phyloP scores from a whole-genome alignment of 75 land plant species.

The Selaginella tamariscina region DNA sequence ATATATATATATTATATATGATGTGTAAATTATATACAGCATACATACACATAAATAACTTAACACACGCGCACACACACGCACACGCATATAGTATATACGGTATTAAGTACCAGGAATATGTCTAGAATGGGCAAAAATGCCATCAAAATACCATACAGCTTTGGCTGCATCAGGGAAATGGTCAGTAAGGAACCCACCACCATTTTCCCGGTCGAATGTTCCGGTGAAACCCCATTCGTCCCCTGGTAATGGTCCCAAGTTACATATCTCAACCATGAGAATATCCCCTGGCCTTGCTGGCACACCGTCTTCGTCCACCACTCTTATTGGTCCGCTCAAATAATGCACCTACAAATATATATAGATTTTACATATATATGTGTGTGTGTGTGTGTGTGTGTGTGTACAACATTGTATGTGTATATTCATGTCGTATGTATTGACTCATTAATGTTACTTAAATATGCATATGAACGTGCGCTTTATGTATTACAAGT shows the following conservation, averaged over 20 bases:
- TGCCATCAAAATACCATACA: slow-evolving; percentile 95
- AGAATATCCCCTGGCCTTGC: slow-evolving; percentile 81
- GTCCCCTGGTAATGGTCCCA: slow-evolving; percentile 89
- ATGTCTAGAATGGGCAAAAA: slow-evolving; percentile 77
- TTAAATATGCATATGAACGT: not conserved
- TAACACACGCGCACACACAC: too few species aligned
- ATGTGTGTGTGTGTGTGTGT: not conserved
- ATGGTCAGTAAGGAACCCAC: slow-evolving; percentile 84
- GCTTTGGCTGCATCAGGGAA: slow-evolving; percentile 81
- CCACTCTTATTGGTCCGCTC: slow-evolving; percentile 67
- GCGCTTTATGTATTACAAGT: not conserved
- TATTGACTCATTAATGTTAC: slow-evolving; percentile 1
- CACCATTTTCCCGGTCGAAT: slow-evolving; percentile 91
- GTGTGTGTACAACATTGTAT: not conserved
- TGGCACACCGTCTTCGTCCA: slow-evolving; percentile 39
- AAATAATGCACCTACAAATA: slow-evolving; percentile 67
- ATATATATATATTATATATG: not conserved
- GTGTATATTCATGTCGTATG: not conserved
- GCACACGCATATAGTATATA: too few species aligned
- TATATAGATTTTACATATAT: not conserved
- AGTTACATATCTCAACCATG: slow-evolving; percentile 72
- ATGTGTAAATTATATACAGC: too few species aligned
- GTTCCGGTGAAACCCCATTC: slow-evolving; percentile 92
- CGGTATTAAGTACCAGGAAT: slow-evolving; percentile 88
- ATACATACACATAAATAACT: too few species aligned